These are phyloP conservation scores for Diaporthe citriasiana DNA, from an alignment of 2,329 filamentous ascomycete species.

Conservation along the genomic window DNA sequence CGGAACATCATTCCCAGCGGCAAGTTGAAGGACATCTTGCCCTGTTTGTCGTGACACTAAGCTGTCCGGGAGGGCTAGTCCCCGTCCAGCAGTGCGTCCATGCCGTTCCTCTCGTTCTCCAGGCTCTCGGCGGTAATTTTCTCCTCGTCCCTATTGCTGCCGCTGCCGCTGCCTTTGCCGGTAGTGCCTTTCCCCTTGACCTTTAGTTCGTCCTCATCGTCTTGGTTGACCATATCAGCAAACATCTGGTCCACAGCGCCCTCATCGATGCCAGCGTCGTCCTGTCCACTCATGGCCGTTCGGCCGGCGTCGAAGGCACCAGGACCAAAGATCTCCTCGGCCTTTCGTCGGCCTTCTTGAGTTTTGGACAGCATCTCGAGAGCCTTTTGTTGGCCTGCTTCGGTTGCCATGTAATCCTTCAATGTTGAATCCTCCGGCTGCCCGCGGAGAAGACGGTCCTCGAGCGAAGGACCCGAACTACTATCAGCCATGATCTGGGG, in stretches of 20 bases:
- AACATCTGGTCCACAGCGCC: conserved; percentile 69
- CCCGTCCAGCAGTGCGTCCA: conserved; percentile 61
- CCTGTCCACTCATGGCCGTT: conserved; percentile 13
- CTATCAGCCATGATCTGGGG: conserved; percentile 59
- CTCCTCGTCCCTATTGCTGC: conserved; percentile 31
- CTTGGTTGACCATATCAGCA: conserved; percentile 67
- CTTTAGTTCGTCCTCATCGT: conserved; percentile 61
- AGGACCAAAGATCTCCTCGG: conserved; percentile 65
- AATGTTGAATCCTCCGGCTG: conserved; percentile 58
- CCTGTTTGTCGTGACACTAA: background rate
- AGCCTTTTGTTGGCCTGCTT: conserved; percentile 63
- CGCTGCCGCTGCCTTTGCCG: background rate
- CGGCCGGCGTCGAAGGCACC: conserved; percentile 58
- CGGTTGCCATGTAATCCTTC: conserved; percentile 57
- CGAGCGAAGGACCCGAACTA: conserved; percentile 59
- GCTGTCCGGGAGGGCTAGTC: conserved; percentile 49
- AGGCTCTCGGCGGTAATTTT: conserved; percentile 58
- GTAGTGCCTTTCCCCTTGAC: conserved; percentile 49
- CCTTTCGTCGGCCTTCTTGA: conserved; percentile 63
- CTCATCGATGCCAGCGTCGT: conserved; percentile 54
- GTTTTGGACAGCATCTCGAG: conserved; percentile 67
- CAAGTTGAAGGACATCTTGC: background rate
- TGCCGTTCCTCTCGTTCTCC: conserved; percentile 62
- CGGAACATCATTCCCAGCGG: background rate
- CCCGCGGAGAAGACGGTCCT: conserved; percentile 65